Base-by-base conservation (phyloP, 2,329 filamentous ascomycete genomes). In the Ampelomyces quisqualis region DNA sequence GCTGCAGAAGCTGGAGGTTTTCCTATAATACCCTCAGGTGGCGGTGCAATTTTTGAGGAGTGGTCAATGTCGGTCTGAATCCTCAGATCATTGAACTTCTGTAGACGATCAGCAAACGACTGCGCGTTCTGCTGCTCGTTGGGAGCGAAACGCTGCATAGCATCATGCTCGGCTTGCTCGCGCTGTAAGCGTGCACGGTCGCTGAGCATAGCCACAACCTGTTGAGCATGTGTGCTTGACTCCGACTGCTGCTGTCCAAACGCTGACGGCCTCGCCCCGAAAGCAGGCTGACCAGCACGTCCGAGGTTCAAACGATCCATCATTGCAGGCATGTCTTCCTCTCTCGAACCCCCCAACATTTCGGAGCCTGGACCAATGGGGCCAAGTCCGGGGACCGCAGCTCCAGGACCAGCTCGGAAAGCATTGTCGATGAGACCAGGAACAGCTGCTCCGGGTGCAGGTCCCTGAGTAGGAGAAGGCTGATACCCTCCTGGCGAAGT, bases 81-180 rank as follows among this genome's bases (percentile, higher is more conserved):
- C 54, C 87, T 80, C 34, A 93, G 72, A 20, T 85, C 80, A 56
- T 94, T 82, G 63, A 96, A 96, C 62, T 96, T 85, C 53, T 86
- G 81, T 14, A 96, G 76, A 31, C 90, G 84, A 32, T 88, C 86
- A 47, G 77, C 76, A 35, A 75, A 74, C 20, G 70, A 71, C 55
- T 78, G 58, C 6, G 60, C 50, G 33, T 57, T 47, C 36, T 63
- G 61, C 17, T 64, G 61, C n/a, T 65, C 61, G 34, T 58, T 55
- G 14, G 51, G 46, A 8, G 49, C 51, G 4, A 47, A 44, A 18
- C 61, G 58, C 28, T 73, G 70, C 26, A 60, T 38, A 34, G 64
- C 61, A 43, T 77, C 74, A 48, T 78, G 77, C 41, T 80, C 74
- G 23, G 77, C 75, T 59, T 84, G 80, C 58, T 83, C 80, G 44